Conservation (phyloP, 164 flowering plant genomes). For the Piper longum region DNA sequence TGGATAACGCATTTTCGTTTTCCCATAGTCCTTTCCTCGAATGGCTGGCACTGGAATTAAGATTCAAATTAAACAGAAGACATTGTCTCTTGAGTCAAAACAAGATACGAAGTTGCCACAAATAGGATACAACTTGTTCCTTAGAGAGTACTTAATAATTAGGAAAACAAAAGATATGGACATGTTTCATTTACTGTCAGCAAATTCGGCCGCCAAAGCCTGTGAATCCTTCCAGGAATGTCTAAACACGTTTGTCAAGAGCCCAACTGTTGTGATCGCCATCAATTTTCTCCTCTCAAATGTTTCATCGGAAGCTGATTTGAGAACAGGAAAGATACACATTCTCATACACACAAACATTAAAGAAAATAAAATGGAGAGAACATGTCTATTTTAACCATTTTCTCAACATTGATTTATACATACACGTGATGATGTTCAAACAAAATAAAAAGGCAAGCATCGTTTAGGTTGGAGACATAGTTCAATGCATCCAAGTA, state of each 20-base stretch:
- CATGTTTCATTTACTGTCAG: slow-evolving; percentile 47
- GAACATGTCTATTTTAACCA: not conserved
- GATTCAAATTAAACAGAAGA: not conserved
- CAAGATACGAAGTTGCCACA: not conserved
- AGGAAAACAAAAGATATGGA: not conserved
- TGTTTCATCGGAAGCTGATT: not conserved
- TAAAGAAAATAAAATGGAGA: not conserved
- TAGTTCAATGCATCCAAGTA: not conserved
- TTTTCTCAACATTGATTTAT: not conserved
- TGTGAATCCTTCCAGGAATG: slow-evolving; percentile 13
- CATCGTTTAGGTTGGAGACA: no score
- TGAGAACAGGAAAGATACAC: not conserved
- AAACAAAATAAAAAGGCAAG: no score
- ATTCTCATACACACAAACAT: not conserved
- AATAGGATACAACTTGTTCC: not conserved
- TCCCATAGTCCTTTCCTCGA: slow-evolving; percentile 89
- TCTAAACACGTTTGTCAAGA: slow-evolving; percentile 15
- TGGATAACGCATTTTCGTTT: slow-evolving; percentile 77
- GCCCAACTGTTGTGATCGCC: slow-evolving; percentile 28
- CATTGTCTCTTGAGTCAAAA: not conserved
- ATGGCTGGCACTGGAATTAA: slow-evolving; percentile 65
- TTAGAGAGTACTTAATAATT: not conserved
- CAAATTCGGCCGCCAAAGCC: slow-evolving; percentile 52
- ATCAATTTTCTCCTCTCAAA: slow-evolving; percentile 36
- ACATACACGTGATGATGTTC: no score